Evolutionary conservation across 2,329 filamentous ascomycete species (phyloP).

Genomic region (Fusarium albidum): DNA sequence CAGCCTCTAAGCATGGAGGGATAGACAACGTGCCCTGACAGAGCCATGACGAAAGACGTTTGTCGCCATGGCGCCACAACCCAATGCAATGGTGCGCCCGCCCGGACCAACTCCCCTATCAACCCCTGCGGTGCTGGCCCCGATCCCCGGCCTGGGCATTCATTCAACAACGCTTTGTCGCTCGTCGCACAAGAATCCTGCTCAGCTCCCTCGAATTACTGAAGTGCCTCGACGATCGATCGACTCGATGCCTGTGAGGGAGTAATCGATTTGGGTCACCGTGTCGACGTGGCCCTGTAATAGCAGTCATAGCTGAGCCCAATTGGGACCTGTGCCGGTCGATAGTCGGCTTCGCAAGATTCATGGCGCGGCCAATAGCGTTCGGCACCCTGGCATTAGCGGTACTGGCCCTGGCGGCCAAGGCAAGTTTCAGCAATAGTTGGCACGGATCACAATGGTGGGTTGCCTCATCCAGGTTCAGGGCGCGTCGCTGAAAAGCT

Average conservation of each 20-base stretch:
- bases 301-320: slow-evolving; percentile 6
- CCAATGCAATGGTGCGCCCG: slow-evolving; percentile 21
- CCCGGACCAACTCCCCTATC: slow-evolving; percentile 12
- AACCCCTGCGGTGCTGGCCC: slow-evolving; percentile 12
- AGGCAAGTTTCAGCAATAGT: slow-evolving; percentile 25
- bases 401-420: slow-evolving; percentile 20
- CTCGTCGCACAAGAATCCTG: slow-evolving; percentile 5
- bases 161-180: slow-evolving; percentile 21
- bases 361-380: slow-evolving; percentile 24
- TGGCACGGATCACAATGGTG: slow-evolving; percentile 6
- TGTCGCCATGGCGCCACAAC: slow-evolving; percentile 24
- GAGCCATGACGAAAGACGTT: slow-evolving; percentile 29
- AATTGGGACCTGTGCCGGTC: slow-evolving; percentile 5
- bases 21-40: slow-evolving; percentile 29
- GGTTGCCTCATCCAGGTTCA: slow-evolving; percentile 29
- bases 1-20: slow-evolving; percentile 30
- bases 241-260: slow-evolving; percentile 13
- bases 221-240: slow-evolving; percentile 11
- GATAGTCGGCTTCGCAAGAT: slow-evolving; percentile 17
- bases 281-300: slow-evolving; percentile 11
- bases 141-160: slow-evolving; percentile 14
- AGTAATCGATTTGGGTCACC: slow-evolving; percentile 10
- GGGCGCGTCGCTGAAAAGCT: slow-evolving; percentile 12
- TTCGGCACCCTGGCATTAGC: slow-evolving; percentile 11
- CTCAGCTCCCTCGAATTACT: slow-evolving; percentile 1